Evolutionary conservation across 768 basidiomycete species (phyloP), one percentile per base, ranked within the genome.

Genomic region (Calocera viscosa): DNA sequence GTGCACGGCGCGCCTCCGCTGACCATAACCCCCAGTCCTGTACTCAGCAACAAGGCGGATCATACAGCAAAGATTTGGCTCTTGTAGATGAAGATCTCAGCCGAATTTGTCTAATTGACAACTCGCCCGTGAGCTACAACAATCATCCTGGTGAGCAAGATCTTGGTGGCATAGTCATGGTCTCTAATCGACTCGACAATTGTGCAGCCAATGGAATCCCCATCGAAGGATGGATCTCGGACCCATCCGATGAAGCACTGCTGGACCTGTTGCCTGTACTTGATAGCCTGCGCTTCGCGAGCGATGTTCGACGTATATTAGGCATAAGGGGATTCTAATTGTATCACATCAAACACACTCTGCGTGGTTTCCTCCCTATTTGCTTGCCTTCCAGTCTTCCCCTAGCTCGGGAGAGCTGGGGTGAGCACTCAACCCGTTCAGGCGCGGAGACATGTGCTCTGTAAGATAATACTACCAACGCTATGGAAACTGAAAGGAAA

Each of bases 151-250:
- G 95, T 95, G 65, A 72, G 83, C 76, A 33, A 24, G 19, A 24
- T 47, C 17, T 49, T 40, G 53, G 33, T 64, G 53, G 5, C 5
- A 33, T 28, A 35, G 16, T 34, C 39, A 3, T 8, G 3, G 19
- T 39, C 26, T 12, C 14, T 33, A 16, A 34, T 11, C 10, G n/a
- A 41, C 64, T 26, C 60, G 19, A 63, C 53, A 66, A 49, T 72
- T 49, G 33, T 65, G 49, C 75, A 98, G 96, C 91, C 65, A 99
- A 99, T 75, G 96, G 94, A 65, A 93, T 99, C 73, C 96, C 96
- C 35, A 92, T 99, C 77, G 95, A 98, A 81, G 96, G 96, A 63
- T 98, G 96, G 96, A 97, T 94, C 26, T 88, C 94, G 68, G 96
- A 99, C 77, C 94, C 92, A 34, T 86, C 87, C 68, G 96, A 99